A percentile compares a stretch with the other conserved stretches of the same genome.
phyloP scores from a whole-genome alignment of 2,329 filamentous ascomycete species.

The Ophiocordyceps camponoti-floridani region DNA sequence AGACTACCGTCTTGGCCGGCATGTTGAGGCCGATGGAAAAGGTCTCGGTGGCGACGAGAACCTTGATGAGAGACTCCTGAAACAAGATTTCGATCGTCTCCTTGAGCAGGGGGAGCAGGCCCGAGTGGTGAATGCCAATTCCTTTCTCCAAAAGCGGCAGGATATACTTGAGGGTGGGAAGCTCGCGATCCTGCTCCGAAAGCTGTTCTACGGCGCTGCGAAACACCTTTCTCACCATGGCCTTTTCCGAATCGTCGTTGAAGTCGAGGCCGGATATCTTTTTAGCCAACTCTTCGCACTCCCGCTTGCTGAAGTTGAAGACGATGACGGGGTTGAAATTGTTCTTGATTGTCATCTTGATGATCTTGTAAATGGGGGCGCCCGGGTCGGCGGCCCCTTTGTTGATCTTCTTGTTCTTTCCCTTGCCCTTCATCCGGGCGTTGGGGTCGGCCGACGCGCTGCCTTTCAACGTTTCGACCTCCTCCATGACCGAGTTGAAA shows the following conservation, averaged over 20 bases:
- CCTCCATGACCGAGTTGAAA: slow-evolving; percentile 87
- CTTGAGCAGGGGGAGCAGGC: slow-evolving; percentile 85
- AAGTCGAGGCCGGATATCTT: slow-evolving; percentile 77
- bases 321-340: slow-evolving; percentile 97
- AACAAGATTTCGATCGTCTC: slow-evolving; percentile 98
- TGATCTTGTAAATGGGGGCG: slow-evolving; percentile 88
- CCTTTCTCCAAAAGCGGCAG: slow-evolving; percentile 76
- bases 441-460: slow-evolving; percentile 64
- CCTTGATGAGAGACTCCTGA: slow-evolving; percentile 95
- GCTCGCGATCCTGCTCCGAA: slow-evolving; percentile 72
- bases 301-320: slow-evolving; percentile 97
- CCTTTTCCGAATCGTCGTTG: slow-evolving; percentile 91
- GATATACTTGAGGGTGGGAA: slow-evolving; percentile 84
- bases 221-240: slow-evolving; percentile 88
- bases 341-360: slow-evolving; percentile 97
- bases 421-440: slow-evolving; percentile 68
- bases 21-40: slow-evolving; percentile 98
- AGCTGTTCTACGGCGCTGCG: slow-evolving; percentile 82
- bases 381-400: slow-evolving; percentile 61
- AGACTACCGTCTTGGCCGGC: slow-evolving; percentile 98
- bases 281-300: slow-evolving; percentile 81
- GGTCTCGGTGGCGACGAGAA: slow-evolving; percentile 92
- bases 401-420: slow-evolving; percentile 81
- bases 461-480: slow-evolving; percentile 76
- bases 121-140: slow-evolving; percentile 94